phyloP scores from a whole-genome alignment of 768 basidiomycete genomes.

The Auricularia sp. region DNA sequence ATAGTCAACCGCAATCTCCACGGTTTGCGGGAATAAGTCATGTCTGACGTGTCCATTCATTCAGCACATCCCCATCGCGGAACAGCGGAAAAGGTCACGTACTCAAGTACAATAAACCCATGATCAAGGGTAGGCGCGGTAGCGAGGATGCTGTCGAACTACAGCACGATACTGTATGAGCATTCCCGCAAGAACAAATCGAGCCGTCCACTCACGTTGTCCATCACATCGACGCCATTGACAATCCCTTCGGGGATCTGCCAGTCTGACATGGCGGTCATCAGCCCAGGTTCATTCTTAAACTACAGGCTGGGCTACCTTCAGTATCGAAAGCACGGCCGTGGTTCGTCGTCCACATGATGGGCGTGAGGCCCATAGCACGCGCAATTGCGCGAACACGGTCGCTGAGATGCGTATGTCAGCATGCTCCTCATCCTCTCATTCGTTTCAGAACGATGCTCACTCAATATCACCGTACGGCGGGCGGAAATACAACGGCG shows the following conservation, averaged over 20 bases:
- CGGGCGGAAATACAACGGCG: slow-evolving; percentile 71
- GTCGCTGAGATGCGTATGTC: slow-evolving; percentile 37
- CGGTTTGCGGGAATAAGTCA: slow-evolving; percentile 76
- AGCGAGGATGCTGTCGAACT: slow-evolving; percentile 60
- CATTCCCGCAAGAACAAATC: too few relatives aligned
- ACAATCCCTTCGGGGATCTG: slow-evolving; percentile 60
- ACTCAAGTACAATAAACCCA: slow-evolving; percentile 85
- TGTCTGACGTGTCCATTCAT: slow-evolving; percentile 22
- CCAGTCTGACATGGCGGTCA: slow-evolving; percentile 39
- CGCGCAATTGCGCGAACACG: slow-evolving; percentile 75
- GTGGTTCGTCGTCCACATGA: slow-evolving; percentile 67
- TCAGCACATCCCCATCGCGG: not conserved
- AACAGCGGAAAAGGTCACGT: slow-evolving; percentile 9
- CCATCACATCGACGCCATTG: slow-evolving; percentile 46
- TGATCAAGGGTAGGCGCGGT: slow-evolving; percentile 45
- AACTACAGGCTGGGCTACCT: slow-evolving; percentile 10
- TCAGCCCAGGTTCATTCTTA: too few relatives aligned
- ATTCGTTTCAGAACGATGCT: slow-evolving; percentile 12
- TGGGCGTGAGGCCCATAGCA: slow-evolving; percentile 74
- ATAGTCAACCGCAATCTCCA: slow-evolving; percentile 79
- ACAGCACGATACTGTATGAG: slow-evolving; percentile 10
- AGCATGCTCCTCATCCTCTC: too few relatives aligned
- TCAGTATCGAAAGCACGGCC: slow-evolving; percentile 58
- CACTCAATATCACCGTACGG: slow-evolving; percentile 76
- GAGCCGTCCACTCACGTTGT: slow-evolving; percentile 25